Evolutionary conservation across 805 yeast species (phyloP).

Genomic region (Sungouiella thailandica): DNA sequence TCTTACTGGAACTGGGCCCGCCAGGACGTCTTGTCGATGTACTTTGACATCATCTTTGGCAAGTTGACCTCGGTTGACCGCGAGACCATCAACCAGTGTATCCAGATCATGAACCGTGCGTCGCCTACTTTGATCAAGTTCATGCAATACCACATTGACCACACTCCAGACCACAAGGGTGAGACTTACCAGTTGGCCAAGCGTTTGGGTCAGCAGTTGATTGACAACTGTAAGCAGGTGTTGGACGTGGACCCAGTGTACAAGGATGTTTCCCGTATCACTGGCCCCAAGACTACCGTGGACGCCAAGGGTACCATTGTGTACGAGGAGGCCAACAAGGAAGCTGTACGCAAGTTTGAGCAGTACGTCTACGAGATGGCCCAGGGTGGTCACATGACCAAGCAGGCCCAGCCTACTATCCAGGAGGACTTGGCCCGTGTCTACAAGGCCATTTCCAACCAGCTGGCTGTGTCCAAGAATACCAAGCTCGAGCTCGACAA

Average conservation of each 20-base stretch:
- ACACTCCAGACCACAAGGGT: conserved; percentile 77
- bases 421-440: conserved; percentile 81
- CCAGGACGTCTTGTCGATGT: conserved; percentile 91
- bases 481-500: conserved; percentile 68
- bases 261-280: conserved; percentile 91
- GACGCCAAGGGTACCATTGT: conserved; percentile 83
- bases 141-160: conserved; percentile 90
- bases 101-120: conserved; percentile 95
- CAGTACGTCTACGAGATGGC: conserved; percentile 97
- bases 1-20: conserved; percentile 99
- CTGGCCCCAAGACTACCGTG: conserved; percentile 89
- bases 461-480: conserved; percentile 54
- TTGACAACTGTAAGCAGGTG: conserved; percentile 92
- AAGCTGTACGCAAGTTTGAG: conserved; percentile 89
- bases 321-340: conserved; percentile 82
- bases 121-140: conserved; percentile 89
- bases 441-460: conserved; percentile 75
- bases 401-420: conserved; percentile 62
- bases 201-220: conserved; percentile 84
- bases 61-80: conserved; percentile 85
- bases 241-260: conserved; percentile 78
- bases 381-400: conserved; percentile 82
- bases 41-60: conserved; percentile 94
- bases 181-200: conserved; percentile 90
- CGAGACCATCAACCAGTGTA: conserved; percentile 94